Evolutionary conservation across 306 rosid species (phyloP).

Genomic region (Begonia masoniana): DNA sequence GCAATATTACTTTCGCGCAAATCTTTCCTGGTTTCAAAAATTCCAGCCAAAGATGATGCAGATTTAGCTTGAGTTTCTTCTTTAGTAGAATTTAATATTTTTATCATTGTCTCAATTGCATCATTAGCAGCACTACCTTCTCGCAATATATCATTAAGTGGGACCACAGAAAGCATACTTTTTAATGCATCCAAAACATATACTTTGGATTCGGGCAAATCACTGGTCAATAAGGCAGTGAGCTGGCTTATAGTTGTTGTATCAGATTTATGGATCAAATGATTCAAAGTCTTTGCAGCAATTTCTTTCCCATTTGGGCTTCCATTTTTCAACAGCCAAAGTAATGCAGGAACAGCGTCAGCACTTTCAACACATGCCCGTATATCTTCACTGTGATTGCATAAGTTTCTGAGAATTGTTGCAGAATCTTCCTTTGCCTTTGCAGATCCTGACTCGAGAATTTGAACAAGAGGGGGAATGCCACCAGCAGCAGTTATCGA

Average conservation of each 20-base stretch:
- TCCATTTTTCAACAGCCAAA: conserved; percentile 96
- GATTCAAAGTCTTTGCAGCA: conserved; percentile 93
- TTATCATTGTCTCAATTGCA: conserved; percentile 83
- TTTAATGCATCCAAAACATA: conserved; percentile 83
- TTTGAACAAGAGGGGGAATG: conserved; percentile 97
- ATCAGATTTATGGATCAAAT: conserved; percentile 92
- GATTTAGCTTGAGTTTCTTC: conserved; percentile 97
- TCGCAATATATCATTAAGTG: conserved; percentile 73
- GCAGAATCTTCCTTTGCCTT: conserved; percentile 99
- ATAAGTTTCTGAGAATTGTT: conserved; percentile 74
- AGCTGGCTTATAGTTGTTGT: conserved; percentile 94
- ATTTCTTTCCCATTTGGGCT: conserved; percentile 95
- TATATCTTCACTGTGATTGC: conserved; percentile 98
- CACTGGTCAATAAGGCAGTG: conserved; percentile 88
- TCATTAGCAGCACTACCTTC: conserved; percentile 95
- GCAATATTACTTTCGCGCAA: conserved; percentile 85
- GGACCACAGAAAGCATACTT: conserved; percentile 86
- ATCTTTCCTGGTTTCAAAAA: conserved; percentile 80
- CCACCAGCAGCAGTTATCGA: conserved; percentile 99
- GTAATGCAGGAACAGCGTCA: conserved; percentile 92
- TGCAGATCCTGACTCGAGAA: conserved; percentile 86
- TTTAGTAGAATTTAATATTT: conserved; percentile 55
- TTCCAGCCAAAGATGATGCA: conserved; percentile 87
- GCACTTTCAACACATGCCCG: conserved; percentile 99
- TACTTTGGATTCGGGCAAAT: conserved; percentile 83